Evolutionary conservation across 2,329 filamentous ascomycete genomes (phyloP).

Genomic region (Colletotrichum orchidophilum): DNA sequence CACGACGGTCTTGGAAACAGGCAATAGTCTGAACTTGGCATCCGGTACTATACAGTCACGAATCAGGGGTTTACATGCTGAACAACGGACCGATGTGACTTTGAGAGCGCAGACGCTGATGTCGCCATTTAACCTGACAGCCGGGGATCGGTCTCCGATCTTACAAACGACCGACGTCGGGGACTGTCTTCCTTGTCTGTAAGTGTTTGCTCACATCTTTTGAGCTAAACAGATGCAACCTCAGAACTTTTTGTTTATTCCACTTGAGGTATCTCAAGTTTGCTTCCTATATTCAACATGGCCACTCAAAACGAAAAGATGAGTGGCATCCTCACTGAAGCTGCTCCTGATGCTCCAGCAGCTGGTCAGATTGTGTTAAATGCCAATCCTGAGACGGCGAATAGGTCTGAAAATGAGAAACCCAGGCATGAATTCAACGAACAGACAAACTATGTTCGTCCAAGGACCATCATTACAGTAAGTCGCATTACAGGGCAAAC

Average conservation of each 20-base stretch:
- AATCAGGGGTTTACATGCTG: not conserved
- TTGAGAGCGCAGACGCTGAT: not conserved
- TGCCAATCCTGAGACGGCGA: slow-evolving; percentile 26
- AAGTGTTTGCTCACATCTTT: not conserved
- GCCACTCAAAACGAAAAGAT: not conserved
- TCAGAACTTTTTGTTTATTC: not conserved
- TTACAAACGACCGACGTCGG: not conserved
- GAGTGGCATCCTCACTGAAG: not conserved
- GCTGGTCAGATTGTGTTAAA: slow-evolving; percentile 14
- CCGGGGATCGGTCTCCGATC: not conserved
- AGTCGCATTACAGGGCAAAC: not conserved
- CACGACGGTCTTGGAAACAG: not conserved
- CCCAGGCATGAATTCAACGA: slow-evolving; percentile 56
- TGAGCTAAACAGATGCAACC: not conserved
- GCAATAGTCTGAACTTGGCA: slow-evolving; percentile 1
- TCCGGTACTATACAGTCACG: not conserved
- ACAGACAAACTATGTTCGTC: slow-evolving; percentile 65
- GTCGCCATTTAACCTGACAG: slow-evolving; percentile 5
- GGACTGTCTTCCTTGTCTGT: not conserved
- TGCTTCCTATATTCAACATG: not conserved
- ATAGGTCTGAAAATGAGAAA: slow-evolving; percentile 34
- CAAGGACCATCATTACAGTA: slow-evolving; percentile 61
- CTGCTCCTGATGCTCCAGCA: not conserved
- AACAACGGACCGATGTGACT: not conserved
- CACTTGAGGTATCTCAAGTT: not conserved